phyloP scores from a whole-genome alignment of 2,329 filamentous ascomycete genomes.

The Colletotrichum nymphaeae region DNA sequence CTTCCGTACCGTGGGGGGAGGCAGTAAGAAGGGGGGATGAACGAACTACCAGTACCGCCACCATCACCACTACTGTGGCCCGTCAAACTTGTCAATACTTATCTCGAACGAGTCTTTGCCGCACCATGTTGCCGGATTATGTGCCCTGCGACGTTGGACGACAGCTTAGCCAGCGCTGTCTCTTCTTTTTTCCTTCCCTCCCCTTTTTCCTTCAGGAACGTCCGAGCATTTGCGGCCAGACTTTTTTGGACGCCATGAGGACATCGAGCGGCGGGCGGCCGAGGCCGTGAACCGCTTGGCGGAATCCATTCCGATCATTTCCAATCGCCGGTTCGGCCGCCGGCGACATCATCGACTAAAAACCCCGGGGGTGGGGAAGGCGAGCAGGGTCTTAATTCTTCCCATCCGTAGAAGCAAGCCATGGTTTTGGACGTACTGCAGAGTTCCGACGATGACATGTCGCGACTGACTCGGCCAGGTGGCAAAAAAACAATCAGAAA shows the following conservation, averaged over 20 bases:
- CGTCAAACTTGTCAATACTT: not conserved
- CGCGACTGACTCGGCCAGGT: not conserved
- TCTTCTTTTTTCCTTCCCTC: not conserved
- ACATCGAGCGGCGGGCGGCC: not conserved
- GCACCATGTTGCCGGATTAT: not conserved
- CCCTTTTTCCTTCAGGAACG: not conserved
- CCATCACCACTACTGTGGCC: too few species aligned
- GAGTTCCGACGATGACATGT: conserved; percentile 17
- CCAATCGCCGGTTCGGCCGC: not conserved
- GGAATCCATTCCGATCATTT: not conserved
- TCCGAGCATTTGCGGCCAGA: not conserved
- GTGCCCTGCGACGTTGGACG: not conserved
- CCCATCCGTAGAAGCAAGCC: not conserved
- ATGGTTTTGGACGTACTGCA: not conserved
- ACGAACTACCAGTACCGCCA: too few species aligned
- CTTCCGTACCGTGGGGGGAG: not conserved
- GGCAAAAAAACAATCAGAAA: not conserved
- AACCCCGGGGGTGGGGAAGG: too few species aligned
- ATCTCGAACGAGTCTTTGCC: not conserved
- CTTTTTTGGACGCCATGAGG: too few species aligned
- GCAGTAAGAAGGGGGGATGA: too few species aligned
- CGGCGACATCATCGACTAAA: not conserved
- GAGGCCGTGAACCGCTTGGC: not conserved
- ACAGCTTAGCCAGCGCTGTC: not conserved
- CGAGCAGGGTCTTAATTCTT: too few species aligned